Evolutionary conservation across 805 yeast species (phyloP).

Genomic region (Wickerhamomyces pijperi): DNA sequence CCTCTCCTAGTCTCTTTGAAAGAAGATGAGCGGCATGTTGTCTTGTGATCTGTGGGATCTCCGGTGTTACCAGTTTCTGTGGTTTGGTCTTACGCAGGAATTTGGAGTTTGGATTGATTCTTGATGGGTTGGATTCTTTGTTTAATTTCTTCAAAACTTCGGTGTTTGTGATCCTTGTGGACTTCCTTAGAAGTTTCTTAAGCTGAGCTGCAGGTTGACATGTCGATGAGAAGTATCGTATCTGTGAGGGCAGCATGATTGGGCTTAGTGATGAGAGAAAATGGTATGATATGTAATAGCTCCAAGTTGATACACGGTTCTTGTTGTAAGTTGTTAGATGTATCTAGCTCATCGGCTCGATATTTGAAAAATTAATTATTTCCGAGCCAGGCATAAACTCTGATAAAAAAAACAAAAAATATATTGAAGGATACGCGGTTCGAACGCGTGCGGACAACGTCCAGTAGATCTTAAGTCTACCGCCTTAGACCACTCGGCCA

Average conservation of each 20-base stretch:
- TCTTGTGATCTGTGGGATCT: constrained; percentile 5
- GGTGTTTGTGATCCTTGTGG: background rate
- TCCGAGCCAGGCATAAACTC: too few relatives aligned
- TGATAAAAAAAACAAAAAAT: too few relatives aligned
- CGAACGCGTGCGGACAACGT: too few relatives aligned
- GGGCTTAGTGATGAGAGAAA: background rate
- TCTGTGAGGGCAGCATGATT: background rate
- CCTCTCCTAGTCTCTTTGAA: constrained; percentile 10
- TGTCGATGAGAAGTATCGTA: background rate
- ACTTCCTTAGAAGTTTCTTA: background rate
- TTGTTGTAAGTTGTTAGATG: too few relatives aligned
- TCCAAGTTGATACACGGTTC: too few relatives aligned
- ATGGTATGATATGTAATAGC: too few relatives aligned
- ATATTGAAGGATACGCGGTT: too few relatives aligned
- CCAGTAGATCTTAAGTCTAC: too few relatives aligned
- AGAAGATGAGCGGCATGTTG: constrained; percentile 18
- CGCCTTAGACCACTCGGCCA: too few relatives aligned
- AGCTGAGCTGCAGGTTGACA: background rate
- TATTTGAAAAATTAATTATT: too few relatives aligned
- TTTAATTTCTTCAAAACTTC: background rate
- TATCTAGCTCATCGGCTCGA: too few relatives aligned
- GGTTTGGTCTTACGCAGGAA: background rate
- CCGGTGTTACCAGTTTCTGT: background rate
- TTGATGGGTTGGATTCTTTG: background rate
- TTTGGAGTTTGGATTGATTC: constrained; percentile 1